Evolutionary conservation across 345 rosid genomes (phyloP).

Genomic region (Populus nigra): DNA sequence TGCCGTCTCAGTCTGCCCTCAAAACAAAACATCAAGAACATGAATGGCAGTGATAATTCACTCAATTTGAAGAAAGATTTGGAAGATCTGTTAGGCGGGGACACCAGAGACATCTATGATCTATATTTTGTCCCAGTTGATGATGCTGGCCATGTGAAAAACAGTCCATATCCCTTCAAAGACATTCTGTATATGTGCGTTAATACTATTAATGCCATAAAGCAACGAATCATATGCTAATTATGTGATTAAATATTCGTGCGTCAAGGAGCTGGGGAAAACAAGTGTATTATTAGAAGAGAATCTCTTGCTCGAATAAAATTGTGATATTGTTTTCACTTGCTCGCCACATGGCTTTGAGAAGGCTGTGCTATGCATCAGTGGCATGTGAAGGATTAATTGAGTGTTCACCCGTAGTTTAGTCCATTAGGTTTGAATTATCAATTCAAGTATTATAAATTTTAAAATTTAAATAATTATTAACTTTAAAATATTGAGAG

Average conservation of each 20-base stretch:
- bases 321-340: background rate
- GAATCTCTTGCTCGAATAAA: background rate
- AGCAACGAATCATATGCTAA: background rate
- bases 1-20: background rate
- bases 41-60: background rate
- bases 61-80: background rate
- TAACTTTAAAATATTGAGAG: too few species aligned
- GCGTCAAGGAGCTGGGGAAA: too few species aligned
- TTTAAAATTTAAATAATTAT: too few species aligned
- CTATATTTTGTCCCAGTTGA: background rate
- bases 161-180: slow-evolving; percentile 20
- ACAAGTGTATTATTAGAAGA: background rate
- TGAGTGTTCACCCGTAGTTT: too few species aligned
- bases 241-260: background rate
- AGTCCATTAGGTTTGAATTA: too few species aligned
- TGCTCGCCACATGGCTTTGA: background rate
- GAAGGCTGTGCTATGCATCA: background rate
- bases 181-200: slow-evolving; percentile 22
- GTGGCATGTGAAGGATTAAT: background rate
- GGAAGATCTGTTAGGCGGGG: background rate
- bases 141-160: background rate
- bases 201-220: background rate
- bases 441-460: too few species aligned
- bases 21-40: background rate
- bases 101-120: background rate